phyloP scores from a whole-genome alignment of 352 stramenopile genomes.

The Phytophthora ramorum region DNA sequence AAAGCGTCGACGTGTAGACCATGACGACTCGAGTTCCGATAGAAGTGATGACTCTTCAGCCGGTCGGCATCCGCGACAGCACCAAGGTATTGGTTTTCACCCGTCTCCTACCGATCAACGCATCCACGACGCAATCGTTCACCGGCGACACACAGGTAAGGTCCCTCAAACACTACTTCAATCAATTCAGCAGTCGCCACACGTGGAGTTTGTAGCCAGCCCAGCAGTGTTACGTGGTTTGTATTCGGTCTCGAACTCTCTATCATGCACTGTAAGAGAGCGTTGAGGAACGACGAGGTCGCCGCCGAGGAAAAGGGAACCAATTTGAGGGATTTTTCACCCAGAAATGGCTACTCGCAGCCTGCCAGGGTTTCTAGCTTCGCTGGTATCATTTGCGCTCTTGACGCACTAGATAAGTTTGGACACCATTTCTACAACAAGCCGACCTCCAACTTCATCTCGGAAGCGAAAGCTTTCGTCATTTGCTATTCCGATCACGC shows the following conservation, averaged over 20 bases:
- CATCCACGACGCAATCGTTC: constrained; percentile 9
- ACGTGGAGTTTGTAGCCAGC: constrained; percentile 18
- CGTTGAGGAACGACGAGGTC: constrained; percentile 1
- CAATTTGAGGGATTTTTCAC: constrained; percentile 22
- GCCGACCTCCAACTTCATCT: no score
- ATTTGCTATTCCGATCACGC: constrained; percentile 8
- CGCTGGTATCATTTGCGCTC: constrained; percentile 2
- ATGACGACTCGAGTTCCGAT: background rate
- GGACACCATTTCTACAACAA: constrained; percentile 19
- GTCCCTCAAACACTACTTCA: constrained; percentile 20
- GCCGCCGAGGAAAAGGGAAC: background rate
- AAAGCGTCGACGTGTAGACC: background rate
- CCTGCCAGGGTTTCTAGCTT: constrained; percentile 1
- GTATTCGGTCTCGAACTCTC: constrained; percentile 14
- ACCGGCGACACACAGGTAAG: constrained; percentile 17
- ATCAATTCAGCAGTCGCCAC: constrained; percentile 13
- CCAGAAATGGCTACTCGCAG: background rate
- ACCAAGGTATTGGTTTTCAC: constrained; percentile 10
- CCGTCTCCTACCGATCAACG: constrained; percentile 10
- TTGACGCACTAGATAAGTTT: constrained; percentile 8
- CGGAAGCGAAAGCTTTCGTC: constrained; percentile 9
- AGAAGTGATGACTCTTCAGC: background rate
- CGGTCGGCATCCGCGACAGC: background rate
- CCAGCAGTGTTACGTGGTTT: constrained; percentile 15
- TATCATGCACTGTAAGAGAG: constrained; percentile 15